Conservation (phyloP, 495 filamentous ascomycete genomes). For the Tuber borchii region DNA sequence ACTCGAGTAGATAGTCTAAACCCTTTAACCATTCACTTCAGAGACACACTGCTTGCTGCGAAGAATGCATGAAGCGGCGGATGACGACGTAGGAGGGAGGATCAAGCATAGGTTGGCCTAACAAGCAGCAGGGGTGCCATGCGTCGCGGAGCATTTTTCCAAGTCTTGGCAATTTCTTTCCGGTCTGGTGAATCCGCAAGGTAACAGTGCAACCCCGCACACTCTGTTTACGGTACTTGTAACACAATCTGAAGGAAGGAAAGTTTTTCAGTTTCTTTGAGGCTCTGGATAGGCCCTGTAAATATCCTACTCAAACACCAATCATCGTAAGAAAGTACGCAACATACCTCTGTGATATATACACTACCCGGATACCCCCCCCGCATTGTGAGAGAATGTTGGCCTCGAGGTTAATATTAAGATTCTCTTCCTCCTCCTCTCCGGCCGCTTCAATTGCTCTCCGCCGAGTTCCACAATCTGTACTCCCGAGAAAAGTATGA, state of each 20-base stretch:
- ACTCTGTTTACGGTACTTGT: neutral
- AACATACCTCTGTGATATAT: neutral
- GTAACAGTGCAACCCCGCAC: neutral
- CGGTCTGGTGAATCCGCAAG: constrained; percentile 3
- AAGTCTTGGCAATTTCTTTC: neutral
- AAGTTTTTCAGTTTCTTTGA: neutral
- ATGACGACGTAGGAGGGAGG: neutral
- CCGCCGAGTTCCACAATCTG: constrained; percentile 19
- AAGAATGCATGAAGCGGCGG: neutral
- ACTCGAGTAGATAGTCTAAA: neutral
- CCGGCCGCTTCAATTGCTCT: constrained; percentile 5
- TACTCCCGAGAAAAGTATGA: neutral
- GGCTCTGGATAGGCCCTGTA: neutral
- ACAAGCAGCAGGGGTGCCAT: neutral
- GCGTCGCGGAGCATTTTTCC: neutral
- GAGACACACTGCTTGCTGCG: neutral
- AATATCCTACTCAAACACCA: neutral
- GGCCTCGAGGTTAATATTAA: constrained; percentile 20
- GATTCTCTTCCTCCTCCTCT: constrained; percentile 5
- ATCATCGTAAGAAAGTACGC: neutral
- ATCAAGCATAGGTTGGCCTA: neutral
- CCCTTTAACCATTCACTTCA: neutral
- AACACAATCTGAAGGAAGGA: neutral
- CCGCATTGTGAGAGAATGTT: constrained; percentile 11
- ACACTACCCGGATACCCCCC: neutral